Evolutionary conservation across 2,329 filamentous ascomycete genomes (phyloP), one percentile per base, ranked within the genome.

Genomic region (Chaetomium sp.): DNA sequence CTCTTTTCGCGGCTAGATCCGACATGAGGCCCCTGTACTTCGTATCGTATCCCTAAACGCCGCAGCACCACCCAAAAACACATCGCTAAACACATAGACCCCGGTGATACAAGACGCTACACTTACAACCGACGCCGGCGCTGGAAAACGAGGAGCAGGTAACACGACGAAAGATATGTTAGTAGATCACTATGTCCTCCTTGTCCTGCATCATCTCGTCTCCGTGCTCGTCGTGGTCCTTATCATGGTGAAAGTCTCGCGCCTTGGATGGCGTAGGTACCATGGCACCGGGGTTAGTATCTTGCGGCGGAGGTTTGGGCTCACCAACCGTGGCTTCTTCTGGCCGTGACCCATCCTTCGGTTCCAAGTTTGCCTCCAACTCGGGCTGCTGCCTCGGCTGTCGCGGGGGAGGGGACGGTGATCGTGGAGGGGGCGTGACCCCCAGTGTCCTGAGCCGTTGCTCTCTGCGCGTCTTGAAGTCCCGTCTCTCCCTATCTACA

Each of bases 171-270:
- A 21, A 38, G 19, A 27, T 33, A 23, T 7, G 65, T 70, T 80
- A 97, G 80, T 97, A 97, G 65, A 96, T 94, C 60, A 97, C 92
- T 71, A 90, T 93, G 73, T 97, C 93, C 79, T 97, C 93, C 66
- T 92, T 91, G 62, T 90, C 91, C 76, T 92, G 90, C 61, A 95
- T 87, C 69, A 96, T 83, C 63, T 94, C 88, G 72, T 93, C 91
- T 60, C 87, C 90, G 58, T 92, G 88, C 72, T 93, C 90, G 65
- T 90, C 83, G 70, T 84, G 74, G 65, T 81, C 81, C 72, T 77
- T 81, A 63, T 79, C 77, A 58, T 74, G 74, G 53, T 62, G 68
- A 70, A 60, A 67, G 5, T 7, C 55, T 42, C 35, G 60, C 49
- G 31, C 38, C 60, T 72, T 70, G 71, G 80, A 75, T 75, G 78